Conservation (phyloP, 192 early-diverging fungal genomes). For the Geranomyces michiganensis region DNA sequence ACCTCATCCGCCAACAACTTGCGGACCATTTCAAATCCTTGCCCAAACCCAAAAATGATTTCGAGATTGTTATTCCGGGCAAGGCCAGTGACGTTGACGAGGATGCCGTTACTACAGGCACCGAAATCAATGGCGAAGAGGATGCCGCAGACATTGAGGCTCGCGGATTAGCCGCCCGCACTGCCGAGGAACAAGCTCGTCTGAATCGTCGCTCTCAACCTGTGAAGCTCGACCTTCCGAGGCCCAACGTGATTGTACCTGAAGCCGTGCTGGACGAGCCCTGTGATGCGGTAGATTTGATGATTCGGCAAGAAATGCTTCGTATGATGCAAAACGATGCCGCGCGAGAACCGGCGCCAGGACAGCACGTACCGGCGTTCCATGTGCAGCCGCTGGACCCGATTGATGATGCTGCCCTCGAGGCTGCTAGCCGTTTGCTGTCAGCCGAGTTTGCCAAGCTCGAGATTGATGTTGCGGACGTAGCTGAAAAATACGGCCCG, state of each 20-base stretch:
- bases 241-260: constrained; percentile 57
- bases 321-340: constrained; percentile 73
- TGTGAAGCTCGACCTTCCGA: constrained; percentile 76
- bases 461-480: constrained; percentile 5
- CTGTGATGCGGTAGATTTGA: constrained; percentile 33
- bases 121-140: constrained; percentile 49
- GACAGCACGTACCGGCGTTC: constrained; percentile 48
- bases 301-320: constrained; percentile 78
- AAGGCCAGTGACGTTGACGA: constrained; percentile 44
- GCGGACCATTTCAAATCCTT: constrained; percentile 68
- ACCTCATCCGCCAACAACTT: constrained; percentile 70
- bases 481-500: background rate
- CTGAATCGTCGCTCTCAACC: constrained; percentile 70
- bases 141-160: constrained; percentile 76
- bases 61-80: constrained; percentile 87
- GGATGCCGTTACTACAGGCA: constrained; percentile 39
- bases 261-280: constrained; percentile 28
- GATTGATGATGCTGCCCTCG: constrained; percentile 27
- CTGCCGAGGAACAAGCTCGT: constrained; percentile 54
- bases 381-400: constrained; percentile 42
- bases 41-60: constrained; percentile 90
- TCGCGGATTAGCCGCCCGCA: constrained; percentile 49
- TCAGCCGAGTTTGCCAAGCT: constrained; percentile 50
- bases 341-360: constrained; percentile 67
- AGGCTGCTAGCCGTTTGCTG: constrained; percentile 57